Evolutionary conservation across 768 basidiomycete species (phyloP).

Genomic region (Sarcodon aspratus): DNA sequence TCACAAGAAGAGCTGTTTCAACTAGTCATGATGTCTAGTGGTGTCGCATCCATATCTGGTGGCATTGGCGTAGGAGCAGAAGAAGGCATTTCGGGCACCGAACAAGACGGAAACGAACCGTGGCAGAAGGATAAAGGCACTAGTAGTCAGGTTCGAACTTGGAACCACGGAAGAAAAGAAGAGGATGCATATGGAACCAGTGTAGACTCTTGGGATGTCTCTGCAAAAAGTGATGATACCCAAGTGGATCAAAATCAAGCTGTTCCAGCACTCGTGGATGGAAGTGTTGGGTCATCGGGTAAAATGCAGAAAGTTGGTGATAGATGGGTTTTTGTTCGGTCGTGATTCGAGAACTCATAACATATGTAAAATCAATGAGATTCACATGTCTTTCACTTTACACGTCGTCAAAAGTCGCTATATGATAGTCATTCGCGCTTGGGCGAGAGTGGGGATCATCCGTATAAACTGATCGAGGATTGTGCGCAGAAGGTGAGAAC

Average conservation of each 20-base stretch:
- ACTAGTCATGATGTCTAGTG: slow-evolving; percentile 36
- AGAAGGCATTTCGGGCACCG: neutral
- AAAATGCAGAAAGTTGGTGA: slow-evolving; percentile 63
- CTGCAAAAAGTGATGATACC: neutral
- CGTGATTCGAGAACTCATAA: slow-evolving; percentile 6
- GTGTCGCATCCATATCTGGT: slow-evolving; percentile 7
- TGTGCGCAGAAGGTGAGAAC: slow-evolving; percentile 29
- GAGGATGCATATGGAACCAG: neutral
- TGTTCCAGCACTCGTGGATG: neutral
- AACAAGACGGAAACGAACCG: neutral
- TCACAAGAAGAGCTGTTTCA: slow-evolving; percentile 71
- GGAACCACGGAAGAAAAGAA: neutral
- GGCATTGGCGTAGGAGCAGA: slow-evolving; percentile 9
- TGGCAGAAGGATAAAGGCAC: neutral
- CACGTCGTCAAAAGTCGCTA: neutral
- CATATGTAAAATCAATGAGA: slow-evolving; percentile 5
- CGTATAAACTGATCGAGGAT: slow-evolving; percentile 33
- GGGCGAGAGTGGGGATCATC: slow-evolving; percentile 1
- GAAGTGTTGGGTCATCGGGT: slow-evolving; percentile 6
- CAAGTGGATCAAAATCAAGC: too few relatives aligned
- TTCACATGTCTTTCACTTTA: neutral
- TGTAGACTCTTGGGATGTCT: neutral
- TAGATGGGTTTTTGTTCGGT: slow-evolving; percentile 58
- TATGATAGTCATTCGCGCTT: neutral
- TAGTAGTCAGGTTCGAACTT: neutral